Conservation (phyloP, 2,329 filamentous ascomycete genomes). For the Chlorencoelia australis region DNA sequence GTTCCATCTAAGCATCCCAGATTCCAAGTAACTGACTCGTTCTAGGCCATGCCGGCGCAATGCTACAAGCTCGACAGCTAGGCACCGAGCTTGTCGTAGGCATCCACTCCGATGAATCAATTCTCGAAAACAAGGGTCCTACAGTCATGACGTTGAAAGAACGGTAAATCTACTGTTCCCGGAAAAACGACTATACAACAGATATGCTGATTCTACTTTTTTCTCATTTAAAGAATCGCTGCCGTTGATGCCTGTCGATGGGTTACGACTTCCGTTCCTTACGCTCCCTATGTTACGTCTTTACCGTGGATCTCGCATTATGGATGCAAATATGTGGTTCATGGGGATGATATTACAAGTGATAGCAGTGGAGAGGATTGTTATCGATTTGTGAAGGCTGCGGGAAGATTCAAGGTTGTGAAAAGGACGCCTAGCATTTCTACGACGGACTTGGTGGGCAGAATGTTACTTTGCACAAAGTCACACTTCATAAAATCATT, state of each 20-base stretch:
- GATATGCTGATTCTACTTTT: slow-evolving; percentile 20
- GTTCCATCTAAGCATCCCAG: slow-evolving; percentile 12
- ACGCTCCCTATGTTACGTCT: slow-evolving; percentile 90
- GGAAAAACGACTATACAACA: slow-evolving; percentile 9
- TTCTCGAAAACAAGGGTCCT: slow-evolving; percentile 92
- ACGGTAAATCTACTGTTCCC: slow-evolving; percentile 54
- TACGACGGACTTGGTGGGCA: slow-evolving; percentile 93
- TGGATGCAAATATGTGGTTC: slow-evolving; percentile 89
- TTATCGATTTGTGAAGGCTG: slow-evolving; percentile 94
- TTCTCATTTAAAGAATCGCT: slow-evolving; percentile 60
- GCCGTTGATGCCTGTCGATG: slow-evolving; percentile 93
- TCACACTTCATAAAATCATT: slow-evolving; percentile 86
- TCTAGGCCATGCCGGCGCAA: slow-evolving; percentile 85
- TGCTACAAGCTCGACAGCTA: slow-evolving; percentile 88
- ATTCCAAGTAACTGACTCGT: neutral
- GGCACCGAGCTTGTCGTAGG: slow-evolving; percentile 84
- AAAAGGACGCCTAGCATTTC: slow-evolving; percentile 94
- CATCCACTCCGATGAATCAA: slow-evolving; percentile 91
- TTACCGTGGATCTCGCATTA: slow-evolving; percentile 92
- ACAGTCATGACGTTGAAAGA: slow-evolving; percentile 94
- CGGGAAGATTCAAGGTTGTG: slow-evolving; percentile 89
- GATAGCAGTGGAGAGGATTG: slow-evolving; percentile 91
- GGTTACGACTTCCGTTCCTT: slow-evolving; percentile 73
- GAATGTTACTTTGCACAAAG: slow-evolving; percentile 94
- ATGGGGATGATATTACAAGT: slow-evolving; percentile 94